Base-by-base conservation (phyloP, 345 rosid genomes). In the Bruguiera sexangula region DNA sequence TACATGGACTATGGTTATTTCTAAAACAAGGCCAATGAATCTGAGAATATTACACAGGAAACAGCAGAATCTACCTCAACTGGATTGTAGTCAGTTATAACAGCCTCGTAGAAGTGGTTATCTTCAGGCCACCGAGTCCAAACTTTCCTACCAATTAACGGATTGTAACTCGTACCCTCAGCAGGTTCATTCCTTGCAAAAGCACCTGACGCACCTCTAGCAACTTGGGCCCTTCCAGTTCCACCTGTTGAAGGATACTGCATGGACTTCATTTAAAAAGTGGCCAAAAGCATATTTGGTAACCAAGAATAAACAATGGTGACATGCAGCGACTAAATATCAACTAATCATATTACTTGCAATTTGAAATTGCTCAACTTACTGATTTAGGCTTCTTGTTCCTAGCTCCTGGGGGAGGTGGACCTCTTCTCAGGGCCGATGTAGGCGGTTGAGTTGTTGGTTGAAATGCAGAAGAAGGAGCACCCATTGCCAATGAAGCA, bases 61-160 rank as follows among this genome's bases (percentile, higher is more conserved):
- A 57, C 36, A 59, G 60, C 37, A 62, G 46, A 60, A 64, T 48
- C 72, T 81, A 91, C 96, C 90, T 88, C 88, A 63, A 48, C 74
- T 27, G 91, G 81, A 65, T 89, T 75, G 74, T 85, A 93, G 78
- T 89, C 88, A 71, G 90, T 85, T 68, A 93, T 89, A 72, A 87
- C 82, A 81, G 98, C 98, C 80, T 93, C 91, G 71, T 93, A 93
- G 76, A 86, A 93, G 77, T 84, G 80, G 75, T 91, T 88, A 76
- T 93, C 98, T 58, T 84, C 96, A 50, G 98, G 98, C 98, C 98
- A 94, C 75, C 91, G 86, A 56, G 95, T 94, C 98, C 97, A 91
- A 50, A 94, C 96, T 87, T 89, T 89, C 82, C 77, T 87, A 71
- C 96, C 96, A 68, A 95, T 74, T 69, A 92, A 82, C 27, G 87